Conservation (phyloP, 192 early-diverging fungal species). For the Umbelopsis isabellina region DNA sequence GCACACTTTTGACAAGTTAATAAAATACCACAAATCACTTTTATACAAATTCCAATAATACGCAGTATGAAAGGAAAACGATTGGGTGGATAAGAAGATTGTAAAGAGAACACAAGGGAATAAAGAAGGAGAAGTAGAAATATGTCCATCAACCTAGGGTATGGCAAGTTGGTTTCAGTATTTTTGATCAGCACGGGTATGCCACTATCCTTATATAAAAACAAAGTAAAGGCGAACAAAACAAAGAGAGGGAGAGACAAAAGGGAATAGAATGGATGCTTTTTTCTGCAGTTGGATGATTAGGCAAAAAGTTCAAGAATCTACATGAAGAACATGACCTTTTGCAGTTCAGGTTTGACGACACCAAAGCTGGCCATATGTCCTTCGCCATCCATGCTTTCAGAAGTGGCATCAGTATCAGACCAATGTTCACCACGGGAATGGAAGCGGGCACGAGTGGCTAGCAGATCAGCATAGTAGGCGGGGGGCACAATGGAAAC, state of each 20-base stretch:
- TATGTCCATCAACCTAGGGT: too few species aligned
- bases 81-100: not conserved
- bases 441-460: conserved; percentile 86
- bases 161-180: too few species aligned
- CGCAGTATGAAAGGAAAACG: not conserved
- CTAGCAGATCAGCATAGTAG: conserved; percentile 94
- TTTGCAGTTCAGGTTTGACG: conserved; percentile 45
- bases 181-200: too few species aligned
- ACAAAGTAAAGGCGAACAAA: too few species aligned
- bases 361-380: conserved; percentile 34
- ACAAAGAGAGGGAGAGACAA: too few species aligned
- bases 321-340: conserved; percentile 24
- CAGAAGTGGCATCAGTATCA: conserved; percentile 39
- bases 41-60: not conserved
- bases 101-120: not conserved
- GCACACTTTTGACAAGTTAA: not conserved
- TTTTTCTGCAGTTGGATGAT: not conserved
- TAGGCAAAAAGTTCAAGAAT: not conserved
- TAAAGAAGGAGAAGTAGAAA: not conserved
- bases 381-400: conserved; percentile 25
- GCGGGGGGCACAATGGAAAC: conserved; percentile 89
- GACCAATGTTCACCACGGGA: conserved; percentile 58
- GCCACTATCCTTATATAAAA: too few species aligned
- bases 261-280: too few species aligned
- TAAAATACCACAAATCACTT: too few species aligned